Percentiles rank a stretch among this genome's conserved stretches.
Evolutionary conservation across 106 monocot species (phyloP).

Genomic region (Acorus calamus): DNA sequence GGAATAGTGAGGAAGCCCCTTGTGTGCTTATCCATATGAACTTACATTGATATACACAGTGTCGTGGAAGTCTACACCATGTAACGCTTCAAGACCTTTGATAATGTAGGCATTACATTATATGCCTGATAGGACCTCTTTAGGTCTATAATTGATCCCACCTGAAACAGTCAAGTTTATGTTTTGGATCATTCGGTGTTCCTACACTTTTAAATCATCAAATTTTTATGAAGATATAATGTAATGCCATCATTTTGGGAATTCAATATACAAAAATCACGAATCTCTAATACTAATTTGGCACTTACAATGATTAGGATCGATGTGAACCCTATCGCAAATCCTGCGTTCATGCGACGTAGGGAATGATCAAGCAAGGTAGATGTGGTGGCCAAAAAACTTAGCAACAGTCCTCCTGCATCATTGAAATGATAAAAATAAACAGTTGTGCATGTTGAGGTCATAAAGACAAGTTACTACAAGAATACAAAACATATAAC

Average conservation of each 20-base stretch:
- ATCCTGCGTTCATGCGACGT: constrained; percentile 64
- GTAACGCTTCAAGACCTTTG: constrained; percentile 44
- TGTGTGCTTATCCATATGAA: too few relatives aligned
- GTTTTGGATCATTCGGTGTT: too few relatives aligned
- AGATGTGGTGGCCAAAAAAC: constrained; percentile 80
- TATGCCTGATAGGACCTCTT: constrained; percentile 98
- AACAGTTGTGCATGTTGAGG: not conserved
- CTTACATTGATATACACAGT: too few relatives aligned
- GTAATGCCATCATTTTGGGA: too few relatives aligned
- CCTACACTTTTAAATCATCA: too few relatives aligned
- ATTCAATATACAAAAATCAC: too few relatives aligned
- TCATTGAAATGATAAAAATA: not conserved
- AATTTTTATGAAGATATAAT: too few relatives aligned
- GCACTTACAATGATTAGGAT: constrained; percentile 90
- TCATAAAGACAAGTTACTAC: not conserved
- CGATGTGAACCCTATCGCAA: constrained; percentile 89
- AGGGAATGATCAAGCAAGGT: constrained; percentile 75
- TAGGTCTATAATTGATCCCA: constrained; percentile 93
- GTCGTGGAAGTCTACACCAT: too few relatives aligned
- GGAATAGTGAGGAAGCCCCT: too few relatives aligned
- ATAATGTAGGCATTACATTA: constrained; percentile 90
- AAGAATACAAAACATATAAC: not conserved
- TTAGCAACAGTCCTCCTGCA: constrained; percentile 66
- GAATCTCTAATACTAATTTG: too few relatives aligned
- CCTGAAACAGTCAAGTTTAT: constrained; percentile 23